Base-by-base conservation (phyloP, 345 rosid genomes). In the Aquilaria sinensis region DNA sequence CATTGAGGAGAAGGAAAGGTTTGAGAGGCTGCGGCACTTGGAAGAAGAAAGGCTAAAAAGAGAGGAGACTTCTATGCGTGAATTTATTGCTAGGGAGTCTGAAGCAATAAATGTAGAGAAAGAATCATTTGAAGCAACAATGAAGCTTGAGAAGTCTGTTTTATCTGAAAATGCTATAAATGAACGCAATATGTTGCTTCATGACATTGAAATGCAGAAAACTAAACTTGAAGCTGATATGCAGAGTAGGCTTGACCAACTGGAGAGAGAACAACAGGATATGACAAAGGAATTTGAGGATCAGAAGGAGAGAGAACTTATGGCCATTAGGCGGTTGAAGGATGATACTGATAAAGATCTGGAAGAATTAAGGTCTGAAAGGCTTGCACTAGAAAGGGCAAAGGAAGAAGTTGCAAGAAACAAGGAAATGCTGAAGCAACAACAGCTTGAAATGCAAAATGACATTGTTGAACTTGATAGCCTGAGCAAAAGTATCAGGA, bases 81-180 rank as follows among this genome's bases (percentile, higher is more conserved):
- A 81, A 70, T 52, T 67, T 72, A 49, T 68, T 63, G 72, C 63
- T 70, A 77, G 72, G 53, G 85, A 89, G 77, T 63, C 77, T 70
- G 91, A 85, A 75, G 76, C 71, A 57, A 55, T 81, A 53, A 80
- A 68, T 68, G 53, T 77, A 72, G 84, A 84, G 77, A 88, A 82
- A 72, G 88, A 88, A 76, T 80, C 81, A 51, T 77, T 88, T 70
- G 88, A 81, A 72, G 82, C 82, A 9, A 80, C 64, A 75, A 84
- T 75, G 82, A 83, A 65, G 71, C 85, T 80, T 52, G 93, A 89
- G 61, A 78, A 79, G 62, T 68, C 76, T 51, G 71, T 67, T 57
- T 72, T 87, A 68, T 80, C 72, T 58, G 84, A 85, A 65, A 81
- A 76, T 41, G 73, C 78, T 30, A 62, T 78, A 72, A 74, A 69